These are phyloP conservation scores for Haplosporangium gracile DNA, from an alignment of 192 early-diverging fungal species.

Conservation along the genomic window DNA sequence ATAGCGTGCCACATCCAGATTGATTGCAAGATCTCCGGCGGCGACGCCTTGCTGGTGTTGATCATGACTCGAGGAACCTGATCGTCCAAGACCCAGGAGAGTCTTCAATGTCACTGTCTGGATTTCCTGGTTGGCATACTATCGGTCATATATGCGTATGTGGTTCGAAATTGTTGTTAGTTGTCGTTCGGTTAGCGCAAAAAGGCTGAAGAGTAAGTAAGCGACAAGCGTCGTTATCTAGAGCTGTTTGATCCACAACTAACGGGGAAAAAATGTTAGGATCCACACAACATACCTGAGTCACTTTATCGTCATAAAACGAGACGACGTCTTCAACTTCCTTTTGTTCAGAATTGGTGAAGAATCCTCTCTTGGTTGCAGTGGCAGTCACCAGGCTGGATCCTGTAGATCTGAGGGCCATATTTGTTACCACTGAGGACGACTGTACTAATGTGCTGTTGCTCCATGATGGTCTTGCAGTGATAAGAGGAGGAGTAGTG, in stretches of 20 bases:
- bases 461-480: not conserved
- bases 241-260: not conserved
- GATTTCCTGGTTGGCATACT: constrained; percentile 72
- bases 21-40: constrained; percentile 58
- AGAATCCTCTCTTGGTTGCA: constrained; percentile 26
- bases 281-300: constrained; percentile 24
- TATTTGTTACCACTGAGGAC: not conserved
- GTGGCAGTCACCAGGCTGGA: constrained; percentile 13
- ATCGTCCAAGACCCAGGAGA: constrained; percentile 76
- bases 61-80: constrained; percentile 46
- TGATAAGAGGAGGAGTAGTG: not conserved
- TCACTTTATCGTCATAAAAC: constrained; percentile 57
- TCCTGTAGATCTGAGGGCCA: constrained; percentile 2
- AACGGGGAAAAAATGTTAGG: not conserved
- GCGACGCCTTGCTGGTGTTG: constrained; percentile 56
- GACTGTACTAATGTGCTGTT: not conserved
- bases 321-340: constrained; percentile 40
- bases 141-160: not conserved
- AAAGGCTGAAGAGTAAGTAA: not conserved
- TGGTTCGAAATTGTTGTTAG: not conserved
- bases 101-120: constrained; percentile 83
- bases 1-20: constrained; percentile 71
- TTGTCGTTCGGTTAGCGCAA: not conserved
- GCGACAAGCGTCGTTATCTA: not conserved
- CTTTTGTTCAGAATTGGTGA: constrained; percentile 34